phyloP scores from a whole-genome alignment of 2,329 filamentous ascomycete genomes.

The Ceratocystis cubensis region DNA sequence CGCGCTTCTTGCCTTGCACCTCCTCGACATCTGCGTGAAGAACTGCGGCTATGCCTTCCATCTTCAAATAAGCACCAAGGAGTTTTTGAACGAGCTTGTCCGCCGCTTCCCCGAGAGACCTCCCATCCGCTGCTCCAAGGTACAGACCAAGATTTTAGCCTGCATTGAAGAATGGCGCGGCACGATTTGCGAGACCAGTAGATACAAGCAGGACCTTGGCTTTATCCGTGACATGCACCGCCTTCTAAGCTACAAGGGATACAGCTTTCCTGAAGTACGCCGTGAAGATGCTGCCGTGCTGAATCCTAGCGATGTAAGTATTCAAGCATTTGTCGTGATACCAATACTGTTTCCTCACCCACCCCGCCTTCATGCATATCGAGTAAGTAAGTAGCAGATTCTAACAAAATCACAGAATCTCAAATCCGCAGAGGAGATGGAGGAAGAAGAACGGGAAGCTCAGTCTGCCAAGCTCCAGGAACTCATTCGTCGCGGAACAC shows the following conservation, averaged over 20 bases:
- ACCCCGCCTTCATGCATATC: neutral
- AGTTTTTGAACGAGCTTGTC: constrained; percentile 96
- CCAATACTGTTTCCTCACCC: neutral
- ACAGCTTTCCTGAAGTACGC: constrained; percentile 83
- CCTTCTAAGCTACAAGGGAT: constrained; percentile 90
- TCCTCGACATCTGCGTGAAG: constrained; percentile 98
- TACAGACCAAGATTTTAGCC: constrained; percentile 87
- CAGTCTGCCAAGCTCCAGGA: constrained; percentile 98
- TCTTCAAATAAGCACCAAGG: constrained; percentile 95
- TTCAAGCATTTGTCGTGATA: constrained; percentile 23
- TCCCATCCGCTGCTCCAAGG: constrained; percentile 69
- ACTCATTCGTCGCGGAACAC: constrained; percentile 79
- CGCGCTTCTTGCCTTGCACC: constrained; percentile 72
- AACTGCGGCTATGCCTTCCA: constrained; percentile 99
- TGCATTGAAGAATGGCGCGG: constrained; percentile 96
- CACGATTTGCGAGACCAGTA: constrained; percentile 95
- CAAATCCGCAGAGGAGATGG: constrained; percentile 96
- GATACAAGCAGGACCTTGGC: constrained; percentile 93
- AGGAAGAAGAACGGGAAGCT: constrained; percentile 85
- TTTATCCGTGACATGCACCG: constrained; percentile 98
- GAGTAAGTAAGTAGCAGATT: neutral
- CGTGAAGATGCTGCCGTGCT: constrained; percentile 90
- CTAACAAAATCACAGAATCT: constrained; percentile 51
- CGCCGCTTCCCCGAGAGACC: constrained; percentile 90
- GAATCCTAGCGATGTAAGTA: constrained; percentile 83